Evolutionary conservation across 371 early-diverging fungal species (phyloP), one percentile per base, ranked within the genome.

Genomic region (Mortierella sp.): DNA sequence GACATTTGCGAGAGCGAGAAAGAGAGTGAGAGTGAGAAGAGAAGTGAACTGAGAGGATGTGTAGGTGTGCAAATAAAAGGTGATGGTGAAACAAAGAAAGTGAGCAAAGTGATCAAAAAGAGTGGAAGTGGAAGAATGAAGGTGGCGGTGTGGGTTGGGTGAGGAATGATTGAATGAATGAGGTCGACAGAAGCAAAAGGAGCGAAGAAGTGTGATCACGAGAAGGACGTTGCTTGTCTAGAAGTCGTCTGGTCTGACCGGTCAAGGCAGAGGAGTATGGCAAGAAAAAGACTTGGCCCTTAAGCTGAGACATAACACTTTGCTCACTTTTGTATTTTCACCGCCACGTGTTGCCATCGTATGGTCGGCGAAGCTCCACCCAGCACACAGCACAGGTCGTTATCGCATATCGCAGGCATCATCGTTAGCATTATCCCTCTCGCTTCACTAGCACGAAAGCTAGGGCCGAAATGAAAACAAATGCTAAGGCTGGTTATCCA

Each of bases 361-460:
- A 6, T 63, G 63, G 63, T 63, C 38, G 63, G 63, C 63, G 63
- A 63, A 63, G 63, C 63, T 35, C 63, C 32, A 29, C 18, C 63
- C 38, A 14, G 3, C 48, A 46, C 10, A 46, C 46, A 46, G 14
- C 24, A n/a, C 55, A 0, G n/a, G 8, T 32, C 18, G 32, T 32
- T 60, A 60, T 60, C 60, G 32, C 32, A 5, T 11, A 29, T 58
- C 48, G 14, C 12, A 14, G 46, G 14, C 16, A 46, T 46, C 48
- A 46, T 14, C 48, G 8, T 14, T 32, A 58, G 29, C 58, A 3
- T 32, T 0, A 29, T 32, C 32, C 14, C 29, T 32, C 12, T 46
- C 46, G 1, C 58, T 4, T 29, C 14, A 16, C 63, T 63, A 27
- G 18, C 60, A 14, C 6, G 29, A 16, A 32, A 60, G 12, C 27